Evolutionary conservation across 495 filamentous ascomycete species (phyloP), one percentile per base, ranked within the genome.

Genomic region (Lentithecium fluviatile): DNA sequence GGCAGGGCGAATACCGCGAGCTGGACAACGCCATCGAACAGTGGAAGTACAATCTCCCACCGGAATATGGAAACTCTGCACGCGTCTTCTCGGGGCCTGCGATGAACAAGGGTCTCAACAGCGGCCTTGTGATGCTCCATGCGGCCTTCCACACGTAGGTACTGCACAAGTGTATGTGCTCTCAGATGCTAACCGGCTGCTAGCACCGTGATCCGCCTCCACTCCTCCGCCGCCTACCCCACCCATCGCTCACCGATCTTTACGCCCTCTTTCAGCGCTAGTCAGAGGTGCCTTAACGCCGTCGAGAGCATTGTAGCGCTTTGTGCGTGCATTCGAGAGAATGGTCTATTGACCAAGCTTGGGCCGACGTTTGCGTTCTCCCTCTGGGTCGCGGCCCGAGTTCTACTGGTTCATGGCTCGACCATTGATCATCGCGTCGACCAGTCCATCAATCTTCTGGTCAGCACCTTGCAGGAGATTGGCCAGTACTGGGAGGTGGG

Each of bases 221-320:
- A 95, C 76, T 94, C 91, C n/a, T 93, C 88, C 3, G 90, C 91
- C 2, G 91, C 90, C 4, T 96, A 96, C 70, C 91, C 91, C 21
- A 93, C 90, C 17, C 91, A 87, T 13, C 79, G 88, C 21, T 92
- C 88, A 8, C 85, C 86, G 36, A 90, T 94, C 52, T 96, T 95
- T 75, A 89, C 87, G 0, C 88, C 90, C 1, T 92, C 88, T 6
- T 93, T 87, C 73, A 86, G 83, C 60, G 91, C 91, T 8, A 85
- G 83, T 47, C 89, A 95, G 71, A 79, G 87, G 17, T 95, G 91
- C 63, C 83, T 89, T 36, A 79, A 83, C 8, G 90, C 91, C 3
- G 91, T 92, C 21, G 88, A 95, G 66, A 91, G 90, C 66, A 90
- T 95, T 45, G 79, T 85, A 36, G 86, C 86, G 0, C 79, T 95